Percentiles rank a stretch among this genome's conserved stretches.
These are phyloP conservation scores for Fusarium camptoceras DNA, from an alignment of 2,329 filamentous ascomycete genomes.

Conservation along the genomic window DNA sequence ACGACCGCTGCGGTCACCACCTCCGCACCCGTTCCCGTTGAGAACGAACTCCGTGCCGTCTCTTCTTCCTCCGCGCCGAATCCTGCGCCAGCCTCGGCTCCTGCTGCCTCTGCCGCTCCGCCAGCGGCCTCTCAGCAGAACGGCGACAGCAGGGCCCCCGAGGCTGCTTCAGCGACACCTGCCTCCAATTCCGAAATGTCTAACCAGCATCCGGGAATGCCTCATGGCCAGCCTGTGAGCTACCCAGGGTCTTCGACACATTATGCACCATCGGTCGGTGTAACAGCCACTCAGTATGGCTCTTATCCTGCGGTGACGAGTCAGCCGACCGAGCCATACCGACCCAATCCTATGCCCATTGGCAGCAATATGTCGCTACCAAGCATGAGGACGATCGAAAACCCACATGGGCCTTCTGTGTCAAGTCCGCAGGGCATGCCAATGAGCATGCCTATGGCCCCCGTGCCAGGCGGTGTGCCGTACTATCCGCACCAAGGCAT, in stretches of 20 bases:
- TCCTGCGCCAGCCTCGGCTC: conserved; percentile 31
- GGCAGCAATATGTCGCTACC: conserved; percentile 52
- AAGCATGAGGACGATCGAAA: conserved; percentile 57
- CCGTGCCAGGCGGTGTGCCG: conserved; percentile 50
- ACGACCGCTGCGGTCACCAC: conserved; percentile 30
- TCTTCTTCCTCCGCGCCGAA: conserved; percentile 28
- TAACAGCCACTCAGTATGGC: conserved; percentile 48
- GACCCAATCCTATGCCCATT: conserved; percentile 45
- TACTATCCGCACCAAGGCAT: conserved; percentile 59
- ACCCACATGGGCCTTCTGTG: conserved; percentile 43
- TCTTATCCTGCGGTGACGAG: conserved; percentile 48
- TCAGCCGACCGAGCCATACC: conserved; percentile 48
- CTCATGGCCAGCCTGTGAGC: conserved; percentile 48
- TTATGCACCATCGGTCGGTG: conserved; percentile 40
- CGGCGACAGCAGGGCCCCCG: conserved; percentile 49
- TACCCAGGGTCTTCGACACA: conserved; percentile 45
- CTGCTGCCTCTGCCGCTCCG: conserved; percentile 34
- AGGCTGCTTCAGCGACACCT: conserved; percentile 41
- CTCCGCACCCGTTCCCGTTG: conserved; percentile 30
- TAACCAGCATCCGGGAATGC: conserved; percentile 49
- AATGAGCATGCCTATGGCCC: conserved; percentile 50
- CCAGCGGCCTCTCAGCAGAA: conserved; percentile 46
- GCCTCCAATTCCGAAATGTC: conserved; percentile 49
- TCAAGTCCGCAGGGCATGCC: conserved; percentile 54
- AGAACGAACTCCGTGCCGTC: conserved; percentile 32